Evolutionary conservation across 2,329 filamentous ascomycete genomes (phyloP).

Genomic region (Sporothrix curviconia): DNA sequence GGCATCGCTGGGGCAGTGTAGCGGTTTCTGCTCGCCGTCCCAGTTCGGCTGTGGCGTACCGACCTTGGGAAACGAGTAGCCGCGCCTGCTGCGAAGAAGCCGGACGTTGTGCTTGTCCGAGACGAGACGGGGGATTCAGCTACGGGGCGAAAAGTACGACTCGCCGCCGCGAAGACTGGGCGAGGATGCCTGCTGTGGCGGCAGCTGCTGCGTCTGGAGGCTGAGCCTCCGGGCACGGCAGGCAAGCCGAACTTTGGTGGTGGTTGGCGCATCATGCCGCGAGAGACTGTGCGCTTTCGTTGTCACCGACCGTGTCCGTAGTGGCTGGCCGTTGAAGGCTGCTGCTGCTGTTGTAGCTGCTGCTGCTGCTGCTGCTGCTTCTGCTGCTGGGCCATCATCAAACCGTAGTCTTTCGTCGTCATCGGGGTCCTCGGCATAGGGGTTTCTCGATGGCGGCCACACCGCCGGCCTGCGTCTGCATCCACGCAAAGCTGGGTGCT

Average conservation of each 20-base stretch:
- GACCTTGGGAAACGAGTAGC: conserved; percentile 67
- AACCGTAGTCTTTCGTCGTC: conserved; percentile 57
- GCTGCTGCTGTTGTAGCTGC: conserved; percentile 27
- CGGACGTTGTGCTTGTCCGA: conserved; percentile 67
- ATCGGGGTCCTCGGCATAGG: conserved; percentile 62
- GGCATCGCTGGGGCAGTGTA: conserved; percentile 86
- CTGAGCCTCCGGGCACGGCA: conserved; percentile 52
- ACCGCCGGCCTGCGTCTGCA: conserved; percentile 53
- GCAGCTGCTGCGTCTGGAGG: conserved; percentile 52
- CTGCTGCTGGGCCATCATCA: conserved; percentile 29
- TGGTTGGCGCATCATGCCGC: conserved; percentile 52
- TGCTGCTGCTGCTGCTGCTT: conserved; percentile 30
- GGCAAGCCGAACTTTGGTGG: conserved; percentile 67
- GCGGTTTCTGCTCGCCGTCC: conserved; percentile 65
- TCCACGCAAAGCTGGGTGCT: conserved; percentile 74
- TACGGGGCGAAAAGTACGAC: conserved; percentile 89
- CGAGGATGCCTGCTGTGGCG: conserved; percentile 41
- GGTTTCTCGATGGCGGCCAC: conserved; percentile 63
- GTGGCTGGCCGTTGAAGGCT: conserved; percentile 45
- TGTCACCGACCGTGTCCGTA: conserved; percentile 71
- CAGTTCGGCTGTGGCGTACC: conserved; percentile 55
- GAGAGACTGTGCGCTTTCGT: conserved; percentile 58
- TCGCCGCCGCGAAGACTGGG: conserved; percentile 60
- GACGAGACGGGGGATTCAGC: conserved; percentile 72
- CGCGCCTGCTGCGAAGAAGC: conserved; percentile 55